Evolutionary conservation across 1,284 basidiomycete species (phyloP).

Genomic region (Boletus austroedulis): DNA sequence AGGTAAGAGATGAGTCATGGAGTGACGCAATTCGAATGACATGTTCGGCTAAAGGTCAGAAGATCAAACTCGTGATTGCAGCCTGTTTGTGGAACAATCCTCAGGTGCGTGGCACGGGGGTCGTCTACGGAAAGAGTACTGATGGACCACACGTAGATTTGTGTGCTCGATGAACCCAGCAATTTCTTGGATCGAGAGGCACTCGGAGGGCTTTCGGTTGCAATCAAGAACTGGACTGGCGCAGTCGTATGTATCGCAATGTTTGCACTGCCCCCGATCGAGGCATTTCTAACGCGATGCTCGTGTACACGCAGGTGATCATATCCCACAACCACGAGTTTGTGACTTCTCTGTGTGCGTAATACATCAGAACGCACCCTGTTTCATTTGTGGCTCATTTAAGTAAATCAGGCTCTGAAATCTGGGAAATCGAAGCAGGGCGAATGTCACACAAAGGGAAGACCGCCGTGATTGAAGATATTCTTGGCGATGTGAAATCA

Average conservation of each 20-base stretch:
- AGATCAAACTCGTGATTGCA: constrained; percentile 96
- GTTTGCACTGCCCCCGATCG: constrained; percentile 17
- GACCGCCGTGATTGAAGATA: constrained; percentile 78
- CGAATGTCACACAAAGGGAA: constrained; percentile 88
- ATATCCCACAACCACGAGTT: constrained; percentile 97
- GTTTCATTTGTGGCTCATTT: constrained; percentile 18
- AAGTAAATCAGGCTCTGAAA: constrained; percentile 62
- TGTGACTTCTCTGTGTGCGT: constrained; percentile 80
- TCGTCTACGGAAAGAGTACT: constrained; percentile 4
- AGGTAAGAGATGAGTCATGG: constrained; percentile 45
- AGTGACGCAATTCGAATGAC: constrained; percentile 15
- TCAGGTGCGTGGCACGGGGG: constrained; percentile 50
- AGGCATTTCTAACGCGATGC: constrained; percentile 21
- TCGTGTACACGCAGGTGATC: constrained; percentile 64
- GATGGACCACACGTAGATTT: constrained; percentile 45
- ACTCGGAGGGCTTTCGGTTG: constrained; percentile 89
- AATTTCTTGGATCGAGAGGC: constrained; percentile 95
- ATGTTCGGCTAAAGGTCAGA: constrained; percentile 66
- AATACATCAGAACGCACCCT: constrained; percentile 11
- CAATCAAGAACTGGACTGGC: constrained; percentile 95
- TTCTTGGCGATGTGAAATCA: constrained; percentile 56
- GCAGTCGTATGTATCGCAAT: constrained; percentile 66
- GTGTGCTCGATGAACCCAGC: constrained; percentile 90
- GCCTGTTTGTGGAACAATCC: constrained; percentile 96
- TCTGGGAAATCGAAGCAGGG: constrained; percentile 80